phyloP scores from a whole-genome alignment of 129 eudicot species.

The Apium graveolens region DNA sequence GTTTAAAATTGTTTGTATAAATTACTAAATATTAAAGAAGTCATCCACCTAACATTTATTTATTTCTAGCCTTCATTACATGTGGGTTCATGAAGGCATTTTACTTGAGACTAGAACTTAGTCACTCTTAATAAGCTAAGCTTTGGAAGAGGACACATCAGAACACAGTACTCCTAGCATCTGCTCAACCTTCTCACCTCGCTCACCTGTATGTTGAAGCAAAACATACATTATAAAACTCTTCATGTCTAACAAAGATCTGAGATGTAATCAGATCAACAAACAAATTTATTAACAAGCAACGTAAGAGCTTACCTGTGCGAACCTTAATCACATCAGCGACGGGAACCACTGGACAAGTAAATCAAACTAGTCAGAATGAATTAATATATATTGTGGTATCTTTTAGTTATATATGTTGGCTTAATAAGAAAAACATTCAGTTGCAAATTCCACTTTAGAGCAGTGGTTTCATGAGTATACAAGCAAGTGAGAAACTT shows the following conservation, averaged over 20 bases:
- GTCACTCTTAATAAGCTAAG: background rate
- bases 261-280: background rate
- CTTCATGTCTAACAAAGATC: background rate
- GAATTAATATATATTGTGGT: background rate
- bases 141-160: slow-evolving; percentile 7
- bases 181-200: slow-evolving; percentile 53
- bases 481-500: background rate
- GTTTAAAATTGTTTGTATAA: too few relatives aligned
- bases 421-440: too few relatives aligned
- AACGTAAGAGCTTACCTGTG: slow-evolving; percentile 29
- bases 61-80: background rate
- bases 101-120: background rate
- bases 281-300: background rate
- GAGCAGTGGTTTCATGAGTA: too few relatives aligned
- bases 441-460: background rate
- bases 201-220: slow-evolving; percentile 36
- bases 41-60: background rate
- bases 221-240: background rate
- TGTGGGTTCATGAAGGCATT: background rate
- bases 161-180: slow-evolving; percentile 46
- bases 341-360: slow-evolving; percentile 51
- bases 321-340: slow-evolving; percentile 57
- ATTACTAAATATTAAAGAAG: too few relatives aligned
- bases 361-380: background rate
- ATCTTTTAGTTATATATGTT: too few relatives aligned